Evolutionary conservation across 371 early-diverging fungal species (phyloP).

Genomic region (Actinomortierella wolfii): DNA sequence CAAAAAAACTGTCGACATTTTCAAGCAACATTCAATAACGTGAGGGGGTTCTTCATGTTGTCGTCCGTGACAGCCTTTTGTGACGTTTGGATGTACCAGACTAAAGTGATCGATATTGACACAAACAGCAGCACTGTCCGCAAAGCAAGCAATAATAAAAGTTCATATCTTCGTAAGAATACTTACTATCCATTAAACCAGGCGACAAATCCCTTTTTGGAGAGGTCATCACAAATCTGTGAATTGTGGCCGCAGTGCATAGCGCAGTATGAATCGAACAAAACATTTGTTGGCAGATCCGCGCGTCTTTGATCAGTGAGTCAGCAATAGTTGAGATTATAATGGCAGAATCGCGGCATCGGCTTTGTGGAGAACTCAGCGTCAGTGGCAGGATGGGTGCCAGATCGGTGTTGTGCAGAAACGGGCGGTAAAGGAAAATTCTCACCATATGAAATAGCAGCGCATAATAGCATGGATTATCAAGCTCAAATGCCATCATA

Average conservation of each 20-base stretch:
- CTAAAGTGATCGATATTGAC: too few relatives aligned
- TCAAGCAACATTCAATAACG: not conserved
- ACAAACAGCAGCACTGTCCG: too few relatives aligned
- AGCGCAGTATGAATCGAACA: constrained; percentile 37
- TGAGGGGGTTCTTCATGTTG: constrained; percentile 8
- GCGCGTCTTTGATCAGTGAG: constrained; percentile 27
- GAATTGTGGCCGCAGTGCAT: constrained; percentile 38
- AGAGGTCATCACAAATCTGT: constrained; percentile 28
- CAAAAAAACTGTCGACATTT: too few relatives aligned
- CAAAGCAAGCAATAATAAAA: too few relatives aligned
- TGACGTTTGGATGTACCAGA: too few relatives aligned
- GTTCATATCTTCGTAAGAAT: not conserved
- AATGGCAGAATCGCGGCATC: constrained; percentile 34
- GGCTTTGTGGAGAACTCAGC: constrained; percentile 26
- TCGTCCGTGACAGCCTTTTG: too few relatives aligned
- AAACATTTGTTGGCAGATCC: constrained; percentile 32
- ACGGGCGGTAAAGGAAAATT: constrained; percentile 41
- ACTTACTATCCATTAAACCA: constrained; percentile 11
- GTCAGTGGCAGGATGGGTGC: constrained; percentile 25
- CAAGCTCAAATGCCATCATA: too few relatives aligned
- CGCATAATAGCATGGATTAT: constrained; percentile 8
- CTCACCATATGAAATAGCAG: constrained; percentile 34
- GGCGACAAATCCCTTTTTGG: constrained; percentile 1
- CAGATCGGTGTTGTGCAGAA: constrained; percentile 31
- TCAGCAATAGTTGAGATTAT: constrained; percentile 41